These are phyloP conservation scores for Colletotrichum costaricense DNA, from an alignment of 2,329 filamentous ascomycete genomes.

Conservation along the genomic window DNA sequence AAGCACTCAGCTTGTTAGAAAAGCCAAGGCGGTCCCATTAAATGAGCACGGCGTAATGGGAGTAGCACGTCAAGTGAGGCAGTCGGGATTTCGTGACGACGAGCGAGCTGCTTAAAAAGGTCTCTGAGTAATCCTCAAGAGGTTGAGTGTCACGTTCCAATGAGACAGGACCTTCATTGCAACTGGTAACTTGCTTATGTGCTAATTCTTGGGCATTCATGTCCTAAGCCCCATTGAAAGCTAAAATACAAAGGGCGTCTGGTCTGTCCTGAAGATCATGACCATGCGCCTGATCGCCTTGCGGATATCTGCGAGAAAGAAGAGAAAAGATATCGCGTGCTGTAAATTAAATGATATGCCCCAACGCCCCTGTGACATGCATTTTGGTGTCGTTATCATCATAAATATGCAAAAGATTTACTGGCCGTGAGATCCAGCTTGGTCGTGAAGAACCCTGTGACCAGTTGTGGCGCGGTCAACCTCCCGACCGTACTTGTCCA, in stretches of 20 bases:
- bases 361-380: constrained; percentile 26
- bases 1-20: not conserved
- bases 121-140: not conserved
- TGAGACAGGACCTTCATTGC: not conserved
- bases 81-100: not conserved
- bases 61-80: not conserved
- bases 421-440: constrained; percentile 57
- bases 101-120: not conserved
- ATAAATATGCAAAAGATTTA: constrained; percentile 39
- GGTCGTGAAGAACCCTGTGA: constrained; percentile 48
- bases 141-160: not conserved
- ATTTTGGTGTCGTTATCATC: constrained; percentile 27
- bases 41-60: too few species aligned
- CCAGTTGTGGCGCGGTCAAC: constrained; percentile 45
- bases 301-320: constrained; percentile 16
- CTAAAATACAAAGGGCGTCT: constrained; percentile 9
- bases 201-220: not conserved
- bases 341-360: not conserved
- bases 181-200: not conserved
- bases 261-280: constrained; percentile 12
- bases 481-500: constrained; percentile 66
- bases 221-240: not conserved
- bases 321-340: not conserved
- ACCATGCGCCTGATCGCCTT: constrained; percentile 20
- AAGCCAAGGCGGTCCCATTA: not conserved